Percentiles rank a stretch among this genome's conserved stretches.
phyloP scores from a whole-genome alignment of 2,329 filamentous ascomycete species.

The Peltaster fructicola region DNA sequence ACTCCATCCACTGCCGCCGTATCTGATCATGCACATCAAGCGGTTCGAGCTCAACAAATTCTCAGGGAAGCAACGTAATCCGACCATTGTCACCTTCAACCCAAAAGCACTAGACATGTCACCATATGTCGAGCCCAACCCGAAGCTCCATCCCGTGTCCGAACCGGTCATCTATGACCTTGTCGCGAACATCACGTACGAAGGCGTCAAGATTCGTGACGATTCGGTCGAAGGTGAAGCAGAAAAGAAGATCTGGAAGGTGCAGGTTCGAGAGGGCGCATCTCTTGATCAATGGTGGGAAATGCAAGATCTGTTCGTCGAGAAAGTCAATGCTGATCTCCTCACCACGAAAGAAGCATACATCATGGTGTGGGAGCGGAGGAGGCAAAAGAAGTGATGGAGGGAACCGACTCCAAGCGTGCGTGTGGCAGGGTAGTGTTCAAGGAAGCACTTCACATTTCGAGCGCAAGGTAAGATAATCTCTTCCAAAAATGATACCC shows the following conservation, averaged over 20 bases:
- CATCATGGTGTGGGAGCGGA: constrained; percentile 87
- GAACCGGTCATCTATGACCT: constrained; percentile 91
- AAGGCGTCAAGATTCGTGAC: constrained; percentile 57
- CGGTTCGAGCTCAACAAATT: constrained; percentile 96
- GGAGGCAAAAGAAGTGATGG: constrained; percentile 31
- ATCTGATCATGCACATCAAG: constrained; percentile 86
- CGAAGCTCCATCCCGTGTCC: constrained; percentile 46
- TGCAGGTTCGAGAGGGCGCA: constrained; percentile 62
- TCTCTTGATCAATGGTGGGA: constrained; percentile 57
- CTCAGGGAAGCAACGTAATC: constrained; percentile 73
- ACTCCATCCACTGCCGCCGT: constrained; percentile 78
- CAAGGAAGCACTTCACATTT: too few species aligned
- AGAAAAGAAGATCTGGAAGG: constrained; percentile 90
- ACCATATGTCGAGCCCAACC: constrained; percentile 81
- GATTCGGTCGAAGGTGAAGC: constrained; percentile 76
- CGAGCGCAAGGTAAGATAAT: too few species aligned
- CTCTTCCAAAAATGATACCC: too few species aligned
- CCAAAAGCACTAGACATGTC: constrained; percentile 69
- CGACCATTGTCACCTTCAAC: constrained; percentile 94
- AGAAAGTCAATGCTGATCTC: constrained; percentile 73
- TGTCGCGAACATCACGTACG: constrained; percentile 85
- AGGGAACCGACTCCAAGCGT: too few species aligned
- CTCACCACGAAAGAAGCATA: constrained; percentile 89
- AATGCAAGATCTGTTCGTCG: constrained; percentile 84
- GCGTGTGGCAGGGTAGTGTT: too few species aligned